phyloP scores from a whole-genome alignment of 2,329 filamentous ascomycete species.

The Coniochaeta sp. region DNA sequence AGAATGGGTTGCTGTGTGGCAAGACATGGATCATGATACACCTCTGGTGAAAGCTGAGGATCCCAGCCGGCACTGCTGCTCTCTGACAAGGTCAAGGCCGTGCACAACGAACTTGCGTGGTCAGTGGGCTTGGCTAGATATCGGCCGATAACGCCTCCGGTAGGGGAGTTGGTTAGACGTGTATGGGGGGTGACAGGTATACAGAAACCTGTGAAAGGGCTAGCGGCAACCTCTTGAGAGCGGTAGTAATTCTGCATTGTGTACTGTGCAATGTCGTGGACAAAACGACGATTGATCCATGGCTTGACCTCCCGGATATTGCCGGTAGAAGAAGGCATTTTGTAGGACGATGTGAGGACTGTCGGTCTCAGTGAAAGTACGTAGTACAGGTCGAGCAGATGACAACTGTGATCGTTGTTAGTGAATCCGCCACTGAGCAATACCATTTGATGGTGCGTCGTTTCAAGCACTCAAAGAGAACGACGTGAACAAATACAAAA shows the following conservation, averaged over 20 bases:
- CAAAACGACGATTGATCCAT: neutral
- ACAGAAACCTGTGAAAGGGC: neutral
- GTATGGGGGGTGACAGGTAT: neutral
- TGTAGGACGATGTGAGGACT: neutral
- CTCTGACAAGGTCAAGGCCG: neutral
- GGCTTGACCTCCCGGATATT: neutral
- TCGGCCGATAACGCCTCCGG: neutral
- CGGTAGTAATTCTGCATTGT: neutral
- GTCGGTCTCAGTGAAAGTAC: neutral
- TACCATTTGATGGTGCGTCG: neutral
- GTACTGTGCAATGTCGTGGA: neutral
- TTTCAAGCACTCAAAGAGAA: neutral
- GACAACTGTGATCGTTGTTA: neutral
- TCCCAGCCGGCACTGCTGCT: neutral
- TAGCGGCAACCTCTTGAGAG: neutral
- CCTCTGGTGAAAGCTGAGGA: neutral
- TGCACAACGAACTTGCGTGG: neutral
- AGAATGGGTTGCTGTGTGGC: neutral
- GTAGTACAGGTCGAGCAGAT: neutral
- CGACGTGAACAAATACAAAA: neutral
- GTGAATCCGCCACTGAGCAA: neutral
- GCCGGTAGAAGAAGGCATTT: neutral
- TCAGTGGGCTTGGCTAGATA: neutral
- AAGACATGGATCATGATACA: neutral
- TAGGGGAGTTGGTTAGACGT: neutral